phyloP scores from a whole-genome alignment of 208 protist species.

The Trypanosoma mega region DNA sequence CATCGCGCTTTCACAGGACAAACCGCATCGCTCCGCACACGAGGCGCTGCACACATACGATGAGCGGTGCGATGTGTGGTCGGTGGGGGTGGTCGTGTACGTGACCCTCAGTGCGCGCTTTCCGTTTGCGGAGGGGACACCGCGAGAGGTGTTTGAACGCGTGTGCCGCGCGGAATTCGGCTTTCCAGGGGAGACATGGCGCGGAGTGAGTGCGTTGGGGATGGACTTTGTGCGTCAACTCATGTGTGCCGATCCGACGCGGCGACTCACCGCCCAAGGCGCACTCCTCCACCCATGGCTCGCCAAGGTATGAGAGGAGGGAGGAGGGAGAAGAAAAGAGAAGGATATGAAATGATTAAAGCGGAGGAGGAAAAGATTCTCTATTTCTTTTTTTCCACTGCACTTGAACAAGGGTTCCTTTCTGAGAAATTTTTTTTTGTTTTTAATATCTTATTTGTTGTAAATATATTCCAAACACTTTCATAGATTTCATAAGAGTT shows the following conservation, averaged over 20 bases:
- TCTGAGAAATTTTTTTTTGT: constrained; percentile 21
- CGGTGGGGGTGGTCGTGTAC: constrained; percentile 81
- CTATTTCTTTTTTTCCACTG: too few species aligned
- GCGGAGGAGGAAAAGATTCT: too few species aligned
- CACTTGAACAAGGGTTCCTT: too few species aligned
- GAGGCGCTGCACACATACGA: constrained; percentile 46
- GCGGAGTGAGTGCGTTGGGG: constrained; percentile 36
- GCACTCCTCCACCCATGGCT: constrained; percentile 74
- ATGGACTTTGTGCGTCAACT: constrained; percentile 56
- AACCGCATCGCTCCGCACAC: too few species aligned
- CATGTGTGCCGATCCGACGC: constrained; percentile 54
- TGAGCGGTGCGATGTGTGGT: constrained; percentile 92
- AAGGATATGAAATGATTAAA: too few species aligned
- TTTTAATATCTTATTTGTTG: too few species aligned
- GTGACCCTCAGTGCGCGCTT: constrained; percentile 78
- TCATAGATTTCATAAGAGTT: too few species aligned
- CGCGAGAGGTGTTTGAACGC: constrained; percentile 55
- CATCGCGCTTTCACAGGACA: constrained; percentile 51
- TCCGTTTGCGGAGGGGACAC: constrained; percentile 73
- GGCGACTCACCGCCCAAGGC: constrained; percentile 56
- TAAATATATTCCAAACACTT: too few species aligned
- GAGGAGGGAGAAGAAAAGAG: too few species aligned
- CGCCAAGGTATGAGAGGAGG: neutral
- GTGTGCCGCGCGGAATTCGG: constrained; percentile 70
- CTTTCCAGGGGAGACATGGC: constrained; percentile 42